A percentile compares a stretch with the other conserved stretches of the same genome.
phyloP scores from a whole-genome alignment of 805 yeast genomes.

The Saccharomycopsis vini region DNA sequence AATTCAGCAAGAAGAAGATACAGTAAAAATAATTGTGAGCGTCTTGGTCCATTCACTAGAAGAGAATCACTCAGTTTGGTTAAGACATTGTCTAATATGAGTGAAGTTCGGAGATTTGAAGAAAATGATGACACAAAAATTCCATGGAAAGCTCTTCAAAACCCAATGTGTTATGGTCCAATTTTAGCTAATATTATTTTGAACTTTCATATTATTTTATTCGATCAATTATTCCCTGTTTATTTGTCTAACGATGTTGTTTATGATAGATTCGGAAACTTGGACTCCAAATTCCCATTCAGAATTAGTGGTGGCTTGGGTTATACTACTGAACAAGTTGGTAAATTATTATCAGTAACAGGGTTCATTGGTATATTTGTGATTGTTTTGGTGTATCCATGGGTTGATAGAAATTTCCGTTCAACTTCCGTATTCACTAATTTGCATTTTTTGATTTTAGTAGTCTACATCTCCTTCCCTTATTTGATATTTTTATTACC shows the following conservation, averaged over 20 bases:
- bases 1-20: background rate
- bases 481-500: conserved; percentile 36
- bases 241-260: conserved; percentile 35
- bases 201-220: conserved; percentile 41
- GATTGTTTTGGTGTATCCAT: conserved; percentile 43
- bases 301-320: conserved; percentile 45
- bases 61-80: conserved; percentile 27
- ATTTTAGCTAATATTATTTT: conserved; percentile 32
- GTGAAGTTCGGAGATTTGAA: conserved; percentile 17
- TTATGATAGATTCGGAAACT: conserved; percentile 20
- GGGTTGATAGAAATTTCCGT: conserved; percentile 38
- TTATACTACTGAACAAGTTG: conserved; percentile 37
- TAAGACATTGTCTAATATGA: conserved; percentile 23
- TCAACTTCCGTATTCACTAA: conserved; percentile 37
- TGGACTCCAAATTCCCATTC: conserved; percentile 38
- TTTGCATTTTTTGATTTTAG: conserved; percentile 34
- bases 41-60: conserved; percentile 26
- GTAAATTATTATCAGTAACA: conserved; percentile 40
- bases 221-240: conserved; percentile 48
- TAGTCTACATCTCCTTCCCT: conserved; percentile 39
- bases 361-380: conserved; percentile 46
- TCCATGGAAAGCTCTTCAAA: conserved; percentile 24
- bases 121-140: conserved; percentile 21
- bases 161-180: conserved; percentile 27
- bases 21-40: background rate